Base-by-base conservation (phyloP, 129 eudicot genomes). In the Chrysanthemum makinoi region DNA sequence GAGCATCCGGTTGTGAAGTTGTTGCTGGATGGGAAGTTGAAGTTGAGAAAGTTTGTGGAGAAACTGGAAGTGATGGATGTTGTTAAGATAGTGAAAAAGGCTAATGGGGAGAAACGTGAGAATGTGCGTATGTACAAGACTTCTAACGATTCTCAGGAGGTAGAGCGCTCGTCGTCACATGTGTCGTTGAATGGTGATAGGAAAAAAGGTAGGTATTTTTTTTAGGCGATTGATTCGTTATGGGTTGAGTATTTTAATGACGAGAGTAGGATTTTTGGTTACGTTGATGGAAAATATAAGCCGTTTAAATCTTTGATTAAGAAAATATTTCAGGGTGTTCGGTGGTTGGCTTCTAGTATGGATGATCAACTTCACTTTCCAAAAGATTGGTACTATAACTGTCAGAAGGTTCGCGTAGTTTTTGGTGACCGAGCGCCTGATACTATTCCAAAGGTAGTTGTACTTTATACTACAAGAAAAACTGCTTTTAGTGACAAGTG, bases 111-210 rank as follows among this genome's bases (percentile, higher is more conserved):
- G 77, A 89, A 81, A 66, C 17, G 16, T 14, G 56, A 73, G 2
- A 87, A 86, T 10, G 56, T 81, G 62, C 65, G 85, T 48, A 70
- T 55, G 79, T 53, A 67, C 66, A 64, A 74, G 66, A 63, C 49
- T n/a, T n/a, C n/a, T 52, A 86, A 91, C 88, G 92, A 82, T 51
- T 86, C 93, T 69, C 65, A 73, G 14, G 96, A 89, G 75, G 50
- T 86, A 54, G 65, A 6, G 33, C 18, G 6, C 1, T 35, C 6
- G 43, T 35, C 86, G 43, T 82, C 88, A 39, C 60, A 17, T 17
- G 72, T 86, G 14, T 77, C 86, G 18, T 74, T 33, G 39, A 35
- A 35, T 6, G 43, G 43, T 35, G 43, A 5, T 35, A 35, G 43
- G 43, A 9, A 35, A 35, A 35, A 35, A 1, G 43, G 43, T 35